Evolutionary conservation across 2,329 filamentous ascomycete genomes (phyloP).

Genomic region (Didymella pinodella): DNA sequence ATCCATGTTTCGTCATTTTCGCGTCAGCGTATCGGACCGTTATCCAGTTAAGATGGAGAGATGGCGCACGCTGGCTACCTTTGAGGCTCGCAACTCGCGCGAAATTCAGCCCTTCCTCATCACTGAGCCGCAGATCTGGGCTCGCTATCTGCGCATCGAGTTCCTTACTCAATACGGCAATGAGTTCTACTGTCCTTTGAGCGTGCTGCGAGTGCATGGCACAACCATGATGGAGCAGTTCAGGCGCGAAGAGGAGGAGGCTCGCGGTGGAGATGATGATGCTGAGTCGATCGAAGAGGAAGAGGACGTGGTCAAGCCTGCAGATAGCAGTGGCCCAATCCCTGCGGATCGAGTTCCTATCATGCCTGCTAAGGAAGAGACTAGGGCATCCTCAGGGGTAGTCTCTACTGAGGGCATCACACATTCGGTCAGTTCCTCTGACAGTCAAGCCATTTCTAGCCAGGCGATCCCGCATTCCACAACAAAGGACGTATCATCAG

Average conservation of each 20-base stretch:
- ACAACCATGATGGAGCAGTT: constrained; percentile 95
- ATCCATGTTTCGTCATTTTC: constrained; percentile 91
- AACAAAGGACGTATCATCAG: neutral
- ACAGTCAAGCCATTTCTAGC: neutral
- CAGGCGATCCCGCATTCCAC: neutral
- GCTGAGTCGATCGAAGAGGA: constrained; percentile 64
- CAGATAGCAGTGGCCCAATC: constrained; percentile 37
- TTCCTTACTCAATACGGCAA: constrained; percentile 94
- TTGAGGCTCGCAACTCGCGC: constrained; percentile 89
- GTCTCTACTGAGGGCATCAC: neutral
- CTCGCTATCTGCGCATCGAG: constrained; percentile 89
- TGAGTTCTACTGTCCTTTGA: constrained; percentile 95
- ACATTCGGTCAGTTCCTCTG: constrained; percentile 6
- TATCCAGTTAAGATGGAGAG: constrained; percentile 93
- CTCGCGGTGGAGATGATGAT: constrained; percentile 65
- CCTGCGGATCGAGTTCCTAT: constrained; percentile 32
- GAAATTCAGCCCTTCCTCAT: constrained; percentile 94
- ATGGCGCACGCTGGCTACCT: constrained; percentile 88
- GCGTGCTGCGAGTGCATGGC: constrained; percentile 88
- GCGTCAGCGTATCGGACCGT: constrained; percentile 89
- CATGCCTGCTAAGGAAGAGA: constrained; percentile 23
- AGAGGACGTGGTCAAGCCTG: constrained; percentile 50
- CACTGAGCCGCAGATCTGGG: constrained; percentile 95
- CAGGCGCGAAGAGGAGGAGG: constrained; percentile 80
- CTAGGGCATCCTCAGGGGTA: neutral